A percentile compares a stretch with the other conserved stretches of the same genome.
Conservation (phyloP, 2,329 filamentous ascomycete species). For the Trichoderma gracile region DNA sequence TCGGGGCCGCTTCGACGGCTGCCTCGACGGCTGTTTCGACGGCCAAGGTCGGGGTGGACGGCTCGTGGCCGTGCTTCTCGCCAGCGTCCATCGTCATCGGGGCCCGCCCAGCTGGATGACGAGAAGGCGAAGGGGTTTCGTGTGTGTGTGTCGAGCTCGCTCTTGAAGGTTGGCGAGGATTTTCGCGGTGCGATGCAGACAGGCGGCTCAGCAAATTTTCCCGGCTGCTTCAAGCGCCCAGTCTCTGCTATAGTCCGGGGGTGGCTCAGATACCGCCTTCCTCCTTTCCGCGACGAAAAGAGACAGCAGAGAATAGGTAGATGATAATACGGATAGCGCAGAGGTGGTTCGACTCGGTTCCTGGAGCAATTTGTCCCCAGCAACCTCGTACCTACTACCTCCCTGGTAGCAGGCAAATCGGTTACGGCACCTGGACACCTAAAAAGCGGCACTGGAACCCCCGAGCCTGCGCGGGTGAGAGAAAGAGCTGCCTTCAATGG, state of each 20-base stretch:
- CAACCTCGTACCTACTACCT: slow-evolving; percentile 2
- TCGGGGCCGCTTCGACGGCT: slow-evolving; percentile 19
- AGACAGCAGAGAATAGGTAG: neutral
- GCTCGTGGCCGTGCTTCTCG: slow-evolving; percentile 34
- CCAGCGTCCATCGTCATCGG: slow-evolving; percentile 36
- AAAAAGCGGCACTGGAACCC: neutral
- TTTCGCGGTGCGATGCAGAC: slow-evolving; percentile 31
- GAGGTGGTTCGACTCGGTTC: slow-evolving; percentile 11
- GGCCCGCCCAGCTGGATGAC: slow-evolving; percentile 6
- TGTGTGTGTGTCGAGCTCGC: slow-evolving; percentile 24
- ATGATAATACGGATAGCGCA: slow-evolving; percentile 2
- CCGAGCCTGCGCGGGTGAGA: slow-evolving; percentile 11
- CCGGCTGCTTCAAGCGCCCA: slow-evolving; percentile 6
- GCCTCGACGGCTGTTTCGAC: slow-evolving; percentile 15
- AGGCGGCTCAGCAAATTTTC: neutral
- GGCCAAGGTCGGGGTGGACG: slow-evolving; percentile 32
- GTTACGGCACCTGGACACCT: neutral
- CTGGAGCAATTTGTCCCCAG: slow-evolving; percentile 2
- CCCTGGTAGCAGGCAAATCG: neutral
- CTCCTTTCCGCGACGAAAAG: slow-evolving; percentile 13
- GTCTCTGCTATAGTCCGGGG: slow-evolving; percentile 18
- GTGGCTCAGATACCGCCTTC: slow-evolving; percentile 16
- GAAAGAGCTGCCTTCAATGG: slow-evolving; percentile 14
- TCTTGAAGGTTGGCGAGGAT: slow-evolving; percentile 31
- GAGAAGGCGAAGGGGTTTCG: neutral